Conservation (phyloP, 2,329 filamentous ascomycete genomes). For the Clarireedia paspali region DNA sequence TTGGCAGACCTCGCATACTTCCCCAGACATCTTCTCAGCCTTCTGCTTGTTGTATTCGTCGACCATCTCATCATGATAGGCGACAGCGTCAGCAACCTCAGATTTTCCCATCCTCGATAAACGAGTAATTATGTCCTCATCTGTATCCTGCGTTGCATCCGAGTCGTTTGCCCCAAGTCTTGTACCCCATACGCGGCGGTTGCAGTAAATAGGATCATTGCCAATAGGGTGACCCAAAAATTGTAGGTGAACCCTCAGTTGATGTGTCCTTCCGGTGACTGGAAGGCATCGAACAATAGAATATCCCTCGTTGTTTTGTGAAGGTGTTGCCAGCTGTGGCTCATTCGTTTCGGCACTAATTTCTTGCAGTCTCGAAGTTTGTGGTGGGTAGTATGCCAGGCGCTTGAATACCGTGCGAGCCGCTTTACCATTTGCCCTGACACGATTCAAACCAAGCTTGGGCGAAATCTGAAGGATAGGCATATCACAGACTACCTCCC, state of each 20-base stretch:
- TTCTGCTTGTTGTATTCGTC: slow-evolving; percentile 83
- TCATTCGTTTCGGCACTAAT: slow-evolving; percentile 2
- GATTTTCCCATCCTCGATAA: slow-evolving; percentile 89
- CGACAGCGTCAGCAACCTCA: slow-evolving; percentile 81
- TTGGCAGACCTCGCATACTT: slow-evolving; percentile 71
- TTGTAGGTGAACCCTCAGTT: slow-evolving; percentile 90
- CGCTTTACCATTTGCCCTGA: slow-evolving; percentile 86
- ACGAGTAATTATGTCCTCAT: slow-evolving; percentile 83
- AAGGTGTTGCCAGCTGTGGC: slow-evolving; percentile 27
- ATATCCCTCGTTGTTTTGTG: slow-evolving; percentile 64
- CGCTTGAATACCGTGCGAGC: slow-evolving; percentile 88
- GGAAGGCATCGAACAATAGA: slow-evolving; percentile 92
- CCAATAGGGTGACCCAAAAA: slow-evolving; percentile 91
- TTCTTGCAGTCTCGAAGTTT: slow-evolving; percentile 14
- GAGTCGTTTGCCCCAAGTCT: slow-evolving; percentile 61
- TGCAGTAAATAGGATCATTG: slow-evolving; percentile 97
- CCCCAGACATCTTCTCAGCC: slow-evolving; percentile 87
- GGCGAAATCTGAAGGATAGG: slow-evolving; percentile 91
- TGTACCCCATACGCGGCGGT: slow-evolving; percentile 82
- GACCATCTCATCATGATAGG: slow-evolving; percentile 91
- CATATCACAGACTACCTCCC: slow-evolving; percentile 85
- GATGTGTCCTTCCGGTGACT: slow-evolving; percentile 88
- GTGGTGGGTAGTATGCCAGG: slow-evolving; percentile 75
- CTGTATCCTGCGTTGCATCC: slow-evolving; percentile 62
- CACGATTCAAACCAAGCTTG: slow-evolving; percentile 87